Conservation (phyloP, 2,329 filamentous ascomycete species). For the Aspergillus luchuensis region DNA sequence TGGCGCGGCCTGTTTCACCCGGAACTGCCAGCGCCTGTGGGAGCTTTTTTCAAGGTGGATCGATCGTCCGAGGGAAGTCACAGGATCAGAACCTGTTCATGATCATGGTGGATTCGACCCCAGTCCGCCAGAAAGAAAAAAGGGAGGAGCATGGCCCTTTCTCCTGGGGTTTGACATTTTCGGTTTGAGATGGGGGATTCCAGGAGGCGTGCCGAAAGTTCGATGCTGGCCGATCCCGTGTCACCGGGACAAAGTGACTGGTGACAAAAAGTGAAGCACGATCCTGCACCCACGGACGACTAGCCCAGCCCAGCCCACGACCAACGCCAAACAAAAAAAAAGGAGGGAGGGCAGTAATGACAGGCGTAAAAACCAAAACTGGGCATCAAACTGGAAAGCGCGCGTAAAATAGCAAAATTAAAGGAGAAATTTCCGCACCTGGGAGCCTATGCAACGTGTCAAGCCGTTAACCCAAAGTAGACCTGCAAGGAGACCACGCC, state of each 20-base stretch:
- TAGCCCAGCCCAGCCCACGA: neutral
- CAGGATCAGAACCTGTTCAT: too few species aligned
- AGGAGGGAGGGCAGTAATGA: neutral
- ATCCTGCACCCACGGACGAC: neutral
- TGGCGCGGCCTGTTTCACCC: slow-evolving; percentile 18
- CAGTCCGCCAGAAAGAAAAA: too few species aligned
- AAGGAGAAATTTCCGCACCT: slow-evolving; percentile 18
- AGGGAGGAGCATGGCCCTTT: too few species aligned
- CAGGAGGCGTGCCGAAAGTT: neutral
- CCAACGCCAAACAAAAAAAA: too few species aligned
- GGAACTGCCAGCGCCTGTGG: slow-evolving; percentile 5
- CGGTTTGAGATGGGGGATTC: neutral
- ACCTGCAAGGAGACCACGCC: slow-evolving; percentile 25
- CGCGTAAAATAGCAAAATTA: slow-evolving; percentile 1
- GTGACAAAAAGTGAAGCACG: neutral
- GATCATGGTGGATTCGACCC: too few species aligned
- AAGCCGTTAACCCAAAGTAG: slow-evolving; percentile 16
- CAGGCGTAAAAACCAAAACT: neutral
- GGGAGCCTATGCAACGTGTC: slow-evolving; percentile 21
- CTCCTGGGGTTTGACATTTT: too few species aligned
- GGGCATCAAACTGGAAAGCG: slow-evolving; percentile 1
- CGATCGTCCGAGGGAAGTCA: too few species aligned
- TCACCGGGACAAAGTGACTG: neutral
- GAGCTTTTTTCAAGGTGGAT: too few species aligned
- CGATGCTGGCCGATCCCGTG: neutral